Base-by-base conservation (phyloP, 2,329 filamentous ascomycete genomes). In the Aspergillus hortae region DNA sequence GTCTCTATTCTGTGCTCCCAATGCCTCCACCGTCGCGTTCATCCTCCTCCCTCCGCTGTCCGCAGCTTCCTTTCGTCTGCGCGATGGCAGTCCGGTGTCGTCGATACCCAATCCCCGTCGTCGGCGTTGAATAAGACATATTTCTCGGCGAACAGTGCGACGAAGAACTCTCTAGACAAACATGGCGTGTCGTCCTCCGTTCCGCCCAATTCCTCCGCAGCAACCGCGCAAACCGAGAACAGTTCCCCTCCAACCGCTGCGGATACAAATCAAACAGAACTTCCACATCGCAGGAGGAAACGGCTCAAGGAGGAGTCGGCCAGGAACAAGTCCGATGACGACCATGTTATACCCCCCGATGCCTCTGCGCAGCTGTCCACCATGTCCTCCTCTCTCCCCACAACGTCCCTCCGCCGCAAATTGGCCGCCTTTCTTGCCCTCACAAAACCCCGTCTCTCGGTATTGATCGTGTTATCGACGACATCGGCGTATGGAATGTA, bases 401-500 rank as follows among this genome's bases (percentile, higher is more conserved):
- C 76, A 30, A 72, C 77, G 46, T 84, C 83, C 19, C 60, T 85
- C 41, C 79, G 80, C 55, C 89, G 91, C 52, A 80, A 84, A 50
- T 67, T 94, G 57, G 89, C 91, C 19, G 86, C 90, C 27, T 90
- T 90, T 63, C 86, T 99, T 57, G 89, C 94, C 23, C 85, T 99
- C 59, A 88, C 92, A n/a, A 99, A 99, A 70, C 94, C 94, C 3
- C 90, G 92, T 48, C 84, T 99, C 45, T 92, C 90, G 6, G 88
- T 95, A 62, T 85, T 99, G 44, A 88, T 99, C 56, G 88, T 96
- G 30, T 85, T 99, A 44, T 90, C 90, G 0, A 90, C 92, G 25
- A 96, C 94, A 70, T 88, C 89, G 2, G 84, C 92, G 3, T 99
- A 97, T 72, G 90, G 90, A 14, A 79, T 99, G 51, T 99, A 96